Base-by-base conservation (phyloP, 768 basidiomycete genomes). In the Lentinula sp. region DNA sequence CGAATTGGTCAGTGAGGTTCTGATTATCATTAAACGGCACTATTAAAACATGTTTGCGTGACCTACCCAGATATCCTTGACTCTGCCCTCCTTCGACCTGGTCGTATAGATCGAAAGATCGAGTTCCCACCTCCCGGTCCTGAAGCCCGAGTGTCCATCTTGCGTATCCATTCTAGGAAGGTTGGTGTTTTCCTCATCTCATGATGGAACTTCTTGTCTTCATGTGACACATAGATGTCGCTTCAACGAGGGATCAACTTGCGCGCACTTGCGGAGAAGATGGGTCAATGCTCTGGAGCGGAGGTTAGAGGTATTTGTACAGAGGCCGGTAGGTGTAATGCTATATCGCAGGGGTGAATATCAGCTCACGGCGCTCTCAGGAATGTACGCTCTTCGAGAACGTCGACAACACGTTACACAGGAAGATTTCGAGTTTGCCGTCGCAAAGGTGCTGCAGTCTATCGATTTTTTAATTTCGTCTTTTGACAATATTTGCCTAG, bases 361-460 rank as follows among this genome's bases (percentile, higher is more conserved):
- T 43, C 21, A 15, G 23, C 23, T 42, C 4, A 51, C 50, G n/a
- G 13, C 8, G 21, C 50, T 16, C 15, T 34, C 34, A 48, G 93
- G 93, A 31, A 98, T 98, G 96, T 98, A 97, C 69, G 96, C 96
- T 0, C 79, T 99, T 2, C 84, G 96, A 16, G 96, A 99, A 74
- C 84, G 96, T 62, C 79, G 96, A 65, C 95, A 97, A 65, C 95
- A 98, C 72, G 96, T 98, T 55, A 97, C 95, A 3, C 95, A 97
- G 73, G 96, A 98, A 70, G 96, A 98, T 70, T 98, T 98, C 69
- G 97, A 98, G 79, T 95, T 98, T 78, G 95, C 96, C 37, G 91
- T 98, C 11, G 95, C 95, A 2, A 98, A 97, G 84, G 93, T 90
- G 57, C 4, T 74, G 71, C 11, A 49, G 7, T 48, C 8, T 16